Evolutionary conservation across 495 filamentous ascomycete species (phyloP).

Genomic region (Astrothelium subdiscretum): DNA sequence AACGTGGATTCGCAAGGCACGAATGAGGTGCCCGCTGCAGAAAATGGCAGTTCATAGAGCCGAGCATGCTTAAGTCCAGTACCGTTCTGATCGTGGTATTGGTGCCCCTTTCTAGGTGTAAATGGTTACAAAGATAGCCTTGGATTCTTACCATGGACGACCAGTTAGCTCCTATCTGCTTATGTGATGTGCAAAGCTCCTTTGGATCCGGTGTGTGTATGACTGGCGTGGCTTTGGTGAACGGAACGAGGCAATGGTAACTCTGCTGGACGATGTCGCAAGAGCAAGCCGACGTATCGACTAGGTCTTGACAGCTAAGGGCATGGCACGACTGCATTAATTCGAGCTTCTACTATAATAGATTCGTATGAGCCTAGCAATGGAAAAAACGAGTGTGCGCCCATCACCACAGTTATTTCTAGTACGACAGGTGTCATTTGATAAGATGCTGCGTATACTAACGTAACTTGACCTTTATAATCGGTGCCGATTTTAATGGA

Average conservation of each 20-base stretch:
- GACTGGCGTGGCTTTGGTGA: not conserved
- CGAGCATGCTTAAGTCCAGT: not conserved
- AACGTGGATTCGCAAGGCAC: constrained; percentile 58
- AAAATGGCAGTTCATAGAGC: constrained; percentile 14
- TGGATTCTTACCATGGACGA: not conserved
- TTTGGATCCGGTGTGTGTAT: not conserved
- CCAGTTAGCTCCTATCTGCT: not conserved
- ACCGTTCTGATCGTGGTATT: not conserved
- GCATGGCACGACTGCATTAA: not conserved
- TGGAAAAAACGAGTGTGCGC: not conserved
- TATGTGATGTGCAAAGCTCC: not conserved
- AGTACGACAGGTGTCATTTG: too few species aligned
- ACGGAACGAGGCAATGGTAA: not conserved
- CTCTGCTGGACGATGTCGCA: not conserved
- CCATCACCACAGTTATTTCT: not conserved
- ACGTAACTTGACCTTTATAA: too few species aligned
- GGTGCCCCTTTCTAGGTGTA: not conserved
- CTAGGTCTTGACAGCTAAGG: not conserved
- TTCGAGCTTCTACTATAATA: not conserved
- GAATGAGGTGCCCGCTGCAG: constrained; percentile 5
- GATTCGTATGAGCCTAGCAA: not conserved
- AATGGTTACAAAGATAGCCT: not conserved
- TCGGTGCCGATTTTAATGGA: too few species aligned
- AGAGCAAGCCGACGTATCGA: not conserved
- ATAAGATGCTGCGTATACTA: too few species aligned